A percentile compares a stretch with the other conserved stretches of the same genome.
These are phyloP conservation scores for Colletotrichum sp. DNA, from an alignment of 2,329 filamentous ascomycete species.

Conservation along the genomic window DNA sequence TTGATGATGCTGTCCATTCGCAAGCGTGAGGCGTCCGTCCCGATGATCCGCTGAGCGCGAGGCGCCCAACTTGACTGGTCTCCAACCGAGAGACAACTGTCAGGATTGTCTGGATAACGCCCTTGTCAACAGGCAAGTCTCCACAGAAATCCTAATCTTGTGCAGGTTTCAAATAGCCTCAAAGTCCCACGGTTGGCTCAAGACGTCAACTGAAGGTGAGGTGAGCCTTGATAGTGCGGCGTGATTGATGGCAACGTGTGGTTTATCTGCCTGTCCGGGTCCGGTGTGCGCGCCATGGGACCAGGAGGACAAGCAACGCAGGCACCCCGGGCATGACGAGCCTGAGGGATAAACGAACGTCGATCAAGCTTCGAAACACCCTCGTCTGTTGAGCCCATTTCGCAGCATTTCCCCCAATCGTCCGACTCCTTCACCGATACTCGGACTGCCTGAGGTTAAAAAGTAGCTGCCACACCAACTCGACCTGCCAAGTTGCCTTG, in stretches of 20 bases:
- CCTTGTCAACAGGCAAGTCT: neutral
- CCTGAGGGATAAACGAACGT: neutral
- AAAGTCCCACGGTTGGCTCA: neutral
- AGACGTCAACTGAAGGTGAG: neutral
- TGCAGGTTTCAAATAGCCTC: neutral
- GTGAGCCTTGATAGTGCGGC: neutral
- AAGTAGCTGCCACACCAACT: neutral
- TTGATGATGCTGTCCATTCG: constrained; percentile 14
- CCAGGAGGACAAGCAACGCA: neutral
- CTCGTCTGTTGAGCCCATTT: neutral
- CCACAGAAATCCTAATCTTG: neutral
- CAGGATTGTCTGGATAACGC: neutral
- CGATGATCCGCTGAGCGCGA: neutral
- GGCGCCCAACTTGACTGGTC: constrained; percentile 4
- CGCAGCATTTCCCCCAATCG: neutral
- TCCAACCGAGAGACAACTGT: neutral
- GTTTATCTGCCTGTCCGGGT: neutral
- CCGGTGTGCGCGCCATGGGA: neutral
- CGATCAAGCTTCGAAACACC: neutral
- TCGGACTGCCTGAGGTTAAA: neutral
- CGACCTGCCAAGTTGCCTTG: neutral
- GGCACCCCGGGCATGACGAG: neutral
- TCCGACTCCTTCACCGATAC: neutral
- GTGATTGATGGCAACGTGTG: neutral
- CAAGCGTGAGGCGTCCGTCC: constrained; percentile 5